Percentiles rank a stretch among this genome's conserved stretches.
phyloP scores from a whole-genome alignment of 179 eudicot genomes.

The Beta lomatogona region DNA sequence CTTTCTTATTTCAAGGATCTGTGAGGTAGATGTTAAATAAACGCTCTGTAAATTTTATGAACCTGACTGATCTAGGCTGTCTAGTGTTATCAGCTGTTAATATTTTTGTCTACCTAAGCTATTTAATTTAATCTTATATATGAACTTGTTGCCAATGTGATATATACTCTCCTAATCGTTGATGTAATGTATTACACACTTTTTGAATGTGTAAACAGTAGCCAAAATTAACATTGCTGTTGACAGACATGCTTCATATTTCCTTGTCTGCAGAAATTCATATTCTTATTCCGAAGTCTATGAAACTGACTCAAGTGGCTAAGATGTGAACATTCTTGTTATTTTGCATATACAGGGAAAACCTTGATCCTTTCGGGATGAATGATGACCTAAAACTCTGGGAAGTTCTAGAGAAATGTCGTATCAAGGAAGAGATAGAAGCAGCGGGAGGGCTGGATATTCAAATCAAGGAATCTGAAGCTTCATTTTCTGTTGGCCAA shows the following conservation, averaged over 20 bases:
- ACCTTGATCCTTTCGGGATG: conserved; percentile 68
- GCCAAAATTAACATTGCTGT: not conserved
- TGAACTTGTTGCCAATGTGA: not conserved
- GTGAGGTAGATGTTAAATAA: conserved; percentile 55
- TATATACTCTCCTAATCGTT: not conserved
- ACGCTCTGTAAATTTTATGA: not conserved
- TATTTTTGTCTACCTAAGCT: not conserved
- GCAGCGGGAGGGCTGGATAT: conserved; percentile 81
- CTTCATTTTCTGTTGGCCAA: conserved; percentile 89
- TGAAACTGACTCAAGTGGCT: conserved; percentile 2
- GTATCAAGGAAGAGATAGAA: conserved; percentile 76
- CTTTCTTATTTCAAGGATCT: conserved; percentile 94
- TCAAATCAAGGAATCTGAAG: conserved; percentile 67
- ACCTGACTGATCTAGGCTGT: not conserved
- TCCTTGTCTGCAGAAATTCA: not conserved
- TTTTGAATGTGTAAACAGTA: not conserved
- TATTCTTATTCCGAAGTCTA: not conserved
- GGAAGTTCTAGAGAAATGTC: conserved; percentile 79
- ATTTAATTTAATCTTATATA: not conserved
- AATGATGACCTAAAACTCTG: conserved; percentile 65
- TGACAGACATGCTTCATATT: not conserved
- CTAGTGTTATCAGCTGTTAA: conserved; percentile 1
- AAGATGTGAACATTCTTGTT: not conserved
- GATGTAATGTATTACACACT: not conserved
- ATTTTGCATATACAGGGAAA: conserved; percentile 53